Evolutionary conservation across 345 rosid species (phyloP).

Genomic region (Citrus australasica): DNA sequence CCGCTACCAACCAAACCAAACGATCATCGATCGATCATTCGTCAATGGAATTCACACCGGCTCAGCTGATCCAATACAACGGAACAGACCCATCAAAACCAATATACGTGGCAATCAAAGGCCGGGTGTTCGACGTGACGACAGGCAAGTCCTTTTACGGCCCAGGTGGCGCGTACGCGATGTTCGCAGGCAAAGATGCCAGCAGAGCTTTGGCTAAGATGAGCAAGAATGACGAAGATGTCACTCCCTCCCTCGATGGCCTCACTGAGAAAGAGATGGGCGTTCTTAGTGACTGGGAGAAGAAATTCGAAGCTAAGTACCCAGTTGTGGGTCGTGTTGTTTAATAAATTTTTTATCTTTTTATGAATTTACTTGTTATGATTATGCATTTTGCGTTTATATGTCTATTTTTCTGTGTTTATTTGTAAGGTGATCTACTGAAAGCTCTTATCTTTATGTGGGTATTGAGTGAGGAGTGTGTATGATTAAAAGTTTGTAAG

Average conservation of each 20-base stretch:
- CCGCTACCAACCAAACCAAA: background rate
- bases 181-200: slow-evolving; percentile 85
- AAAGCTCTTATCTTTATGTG: slow-evolving; percentile 5
- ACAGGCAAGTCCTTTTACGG: slow-evolving; percentile 81
- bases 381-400: background rate
- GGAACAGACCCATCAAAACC: slow-evolving; percentile 73
- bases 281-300: slow-evolving; percentile 80
- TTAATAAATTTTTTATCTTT: slow-evolving; percentile 16
- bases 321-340: slow-evolving; percentile 73
- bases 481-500: background rate
- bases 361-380: background rate
- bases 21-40: no score
- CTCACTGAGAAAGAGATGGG: slow-evolving; percentile 76
- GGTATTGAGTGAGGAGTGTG: background rate
- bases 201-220: slow-evolving; percentile 87
- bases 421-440: background rate
- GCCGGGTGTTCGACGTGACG: slow-evolving; percentile 71
- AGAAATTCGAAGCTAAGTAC: slow-evolving; percentile 83
- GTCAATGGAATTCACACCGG: slow-evolving; percentile 68
- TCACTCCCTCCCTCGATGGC: slow-evolving; percentile 55
- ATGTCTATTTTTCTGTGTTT: background rate
- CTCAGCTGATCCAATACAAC: slow-evolving; percentile 61
- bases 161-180: slow-evolving; percentile 58
- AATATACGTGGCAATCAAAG: slow-evolving; percentile 83
- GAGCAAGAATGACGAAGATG: slow-evolving; percentile 89